Percentiles rank a stretch among this genome's conserved stretches.
Evolutionary conservation across 164 flowering plant genomes (phyloP).

Genomic region (Akebia trifoliata): DNA sequence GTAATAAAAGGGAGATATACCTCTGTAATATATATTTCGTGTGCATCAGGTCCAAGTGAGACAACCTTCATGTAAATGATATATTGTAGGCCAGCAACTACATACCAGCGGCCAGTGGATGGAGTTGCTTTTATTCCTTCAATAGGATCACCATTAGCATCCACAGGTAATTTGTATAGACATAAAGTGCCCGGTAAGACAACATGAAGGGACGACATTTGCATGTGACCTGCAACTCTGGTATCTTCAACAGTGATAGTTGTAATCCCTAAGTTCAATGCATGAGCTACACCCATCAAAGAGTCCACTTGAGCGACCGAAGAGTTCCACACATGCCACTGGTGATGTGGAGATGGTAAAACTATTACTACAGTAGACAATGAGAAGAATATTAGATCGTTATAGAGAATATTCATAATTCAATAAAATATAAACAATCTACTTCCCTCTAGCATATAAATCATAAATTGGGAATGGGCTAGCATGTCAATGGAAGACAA

Average conservation of each 20-base stretch:
- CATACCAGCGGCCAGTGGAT: conserved; percentile 57
- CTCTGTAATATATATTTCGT: conserved; percentile 72
- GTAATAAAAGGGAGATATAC: conserved; percentile 22
- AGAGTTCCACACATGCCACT: conserved; percentile 65
- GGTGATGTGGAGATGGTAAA: conserved; percentile 77
- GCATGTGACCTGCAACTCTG: conserved; percentile 77
- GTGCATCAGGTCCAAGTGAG: conserved; percentile 47
- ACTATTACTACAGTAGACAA: conserved; percentile 41
- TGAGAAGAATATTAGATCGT: conserved; percentile 10
- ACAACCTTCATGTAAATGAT: conserved; percentile 64
- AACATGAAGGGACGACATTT: conserved; percentile 76
- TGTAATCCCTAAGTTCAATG: conserved; percentile 59
- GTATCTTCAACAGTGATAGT: conserved; percentile 71
- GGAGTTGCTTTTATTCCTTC: conserved; percentile 48
- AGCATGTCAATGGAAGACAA: no score
- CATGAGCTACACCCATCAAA: conserved; percentile 48
- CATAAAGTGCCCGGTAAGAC: conserved; percentile 60
- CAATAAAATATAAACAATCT: neutral
- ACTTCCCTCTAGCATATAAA: neutral
- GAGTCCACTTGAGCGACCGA: conserved; percentile 72
- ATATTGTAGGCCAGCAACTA: conserved; percentile 62
- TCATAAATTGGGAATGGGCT: neutral
- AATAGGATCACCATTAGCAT: conserved; percentile 41
- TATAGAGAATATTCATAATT: neutral
- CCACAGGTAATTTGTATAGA: conserved; percentile 56